These are phyloP conservation scores for Chaetothyriales sp. DNA, from an alignment of 2,329 filamentous ascomycete species.

Conservation along the genomic window DNA sequence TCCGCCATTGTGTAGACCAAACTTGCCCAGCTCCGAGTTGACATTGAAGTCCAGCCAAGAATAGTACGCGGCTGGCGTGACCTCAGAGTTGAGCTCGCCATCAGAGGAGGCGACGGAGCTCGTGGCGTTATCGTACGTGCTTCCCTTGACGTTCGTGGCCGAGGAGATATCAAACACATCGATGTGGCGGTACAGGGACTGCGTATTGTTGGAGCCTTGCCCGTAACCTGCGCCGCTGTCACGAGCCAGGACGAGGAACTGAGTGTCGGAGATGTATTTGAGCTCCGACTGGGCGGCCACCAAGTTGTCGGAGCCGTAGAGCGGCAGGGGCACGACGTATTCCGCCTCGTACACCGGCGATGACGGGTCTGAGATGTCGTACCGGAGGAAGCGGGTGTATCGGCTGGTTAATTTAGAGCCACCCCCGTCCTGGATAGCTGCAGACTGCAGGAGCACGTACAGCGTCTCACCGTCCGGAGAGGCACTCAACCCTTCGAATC, in stretches of 20 bases:
- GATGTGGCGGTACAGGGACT: constrained; percentile 52
- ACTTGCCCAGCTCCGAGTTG: constrained; percentile 49
- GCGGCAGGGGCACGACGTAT: constrained; percentile 53
- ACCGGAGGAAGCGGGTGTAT: constrained; percentile 50
- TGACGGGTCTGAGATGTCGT: constrained; percentile 39
- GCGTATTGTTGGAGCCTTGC: constrained; percentile 28
- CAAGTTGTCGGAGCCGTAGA: constrained; percentile 40
- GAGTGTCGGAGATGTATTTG: constrained; percentile 46
- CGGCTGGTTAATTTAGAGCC: constrained; percentile 40
- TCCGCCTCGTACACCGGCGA: constrained; percentile 42
- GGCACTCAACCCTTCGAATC: constrained; percentile 57
- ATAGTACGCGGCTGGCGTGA: constrained; percentile 50
- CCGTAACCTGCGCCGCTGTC: constrained; percentile 50
- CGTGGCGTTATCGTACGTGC: constrained; percentile 24
- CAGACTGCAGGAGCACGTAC: constrained; percentile 53
- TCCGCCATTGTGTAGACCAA: constrained; percentile 57
- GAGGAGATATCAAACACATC: constrained; percentile 53
- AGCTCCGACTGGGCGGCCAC: constrained; percentile 58
- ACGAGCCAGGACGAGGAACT: constrained; percentile 54
- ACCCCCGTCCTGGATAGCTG: constrained; percentile 49
- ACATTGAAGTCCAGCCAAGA: constrained; percentile 56
- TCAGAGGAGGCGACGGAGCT: constrained; percentile 35
- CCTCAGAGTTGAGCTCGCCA: constrained; percentile 40
- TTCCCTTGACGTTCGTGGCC: constrained; percentile 48
- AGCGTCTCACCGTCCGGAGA: constrained; percentile 49